Evolutionary conservation across 495 filamentous ascomycete genomes (phyloP).

Genomic region (Aeminium ludgeri): DNA sequence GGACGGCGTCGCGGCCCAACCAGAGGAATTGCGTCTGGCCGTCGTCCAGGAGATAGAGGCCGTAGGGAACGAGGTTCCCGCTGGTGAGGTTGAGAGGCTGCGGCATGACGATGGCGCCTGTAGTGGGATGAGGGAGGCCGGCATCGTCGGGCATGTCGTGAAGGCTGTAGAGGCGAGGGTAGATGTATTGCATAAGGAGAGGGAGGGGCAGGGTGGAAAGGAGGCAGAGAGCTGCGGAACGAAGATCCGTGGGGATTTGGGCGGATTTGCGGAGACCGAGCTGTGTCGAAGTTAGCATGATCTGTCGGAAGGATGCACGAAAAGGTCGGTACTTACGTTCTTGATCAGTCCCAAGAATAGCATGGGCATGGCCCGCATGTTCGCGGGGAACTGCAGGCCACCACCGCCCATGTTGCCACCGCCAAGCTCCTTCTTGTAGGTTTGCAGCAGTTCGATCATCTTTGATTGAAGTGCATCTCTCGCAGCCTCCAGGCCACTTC

Average conservation of each 20-base stretch:
- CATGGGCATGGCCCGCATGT: constrained; percentile 71
- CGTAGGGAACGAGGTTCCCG: constrained; percentile 72
- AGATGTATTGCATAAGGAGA: constrained; percentile 91
- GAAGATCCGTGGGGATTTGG: constrained; percentile 89
- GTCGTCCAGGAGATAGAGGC: constrained; percentile 95
- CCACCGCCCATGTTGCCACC: constrained; percentile 87
- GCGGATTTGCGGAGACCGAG: constrained; percentile 87
- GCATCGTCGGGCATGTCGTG: constrained; percentile 97
- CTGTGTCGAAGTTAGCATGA: constrained; percentile 22
- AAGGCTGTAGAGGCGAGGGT: constrained; percentile 80
- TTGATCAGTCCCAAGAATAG: constrained; percentile 91
- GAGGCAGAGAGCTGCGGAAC: constrained; percentile 80
- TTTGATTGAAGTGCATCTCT: constrained; percentile 80
- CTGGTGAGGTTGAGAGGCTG: constrained; percentile 76
- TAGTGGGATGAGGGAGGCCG: constrained; percentile 66
- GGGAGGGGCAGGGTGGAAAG: constrained; percentile 85
- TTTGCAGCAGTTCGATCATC: constrained; percentile 79
- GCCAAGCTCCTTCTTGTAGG: constrained; percentile 91
- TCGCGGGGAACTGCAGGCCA: constrained; percentile 83
- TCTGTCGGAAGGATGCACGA: background rate
- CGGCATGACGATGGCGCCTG: constrained; percentile 74
- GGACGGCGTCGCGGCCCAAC: constrained; percentile 85
- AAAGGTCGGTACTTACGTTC: constrained; percentile 43
- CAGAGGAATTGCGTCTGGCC: constrained; percentile 96
- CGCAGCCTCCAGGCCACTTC: constrained; percentile 75